A percentile compares a stretch with the other conserved stretches of the same genome.
Evolutionary conservation across 129 eudicot genomes (phyloP).

Genomic region (Heracleum sosnowskyi): DNA sequence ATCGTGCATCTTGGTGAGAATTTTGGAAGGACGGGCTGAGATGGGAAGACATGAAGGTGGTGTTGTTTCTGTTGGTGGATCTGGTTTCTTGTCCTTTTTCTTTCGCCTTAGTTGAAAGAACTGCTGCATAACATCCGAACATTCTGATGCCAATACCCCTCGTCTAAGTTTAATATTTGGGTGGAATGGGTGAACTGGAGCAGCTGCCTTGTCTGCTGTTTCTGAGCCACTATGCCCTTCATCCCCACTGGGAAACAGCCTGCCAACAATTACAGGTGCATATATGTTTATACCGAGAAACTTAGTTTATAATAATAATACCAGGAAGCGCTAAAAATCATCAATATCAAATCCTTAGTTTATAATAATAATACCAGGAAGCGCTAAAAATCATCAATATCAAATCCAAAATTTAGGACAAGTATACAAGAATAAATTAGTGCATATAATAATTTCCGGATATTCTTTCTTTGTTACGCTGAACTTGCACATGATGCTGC

Average conservation of each 20-base stretch:
- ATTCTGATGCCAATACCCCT: conserved; percentile 72
- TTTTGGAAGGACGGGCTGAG: conserved; percentile 39
- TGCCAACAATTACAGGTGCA: conserved; percentile 22
- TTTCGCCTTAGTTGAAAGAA: conserved; percentile 77
- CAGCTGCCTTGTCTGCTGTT: conserved; percentile 47
- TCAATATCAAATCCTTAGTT: not conserved
- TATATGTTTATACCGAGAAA: not conserved
- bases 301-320: not conserved
- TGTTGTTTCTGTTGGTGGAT: conserved; percentile 12
- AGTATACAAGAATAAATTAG: not conserved
- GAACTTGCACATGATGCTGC: not conserved
- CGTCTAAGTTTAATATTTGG: conserved; percentile 68
- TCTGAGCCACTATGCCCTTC: conserved; percentile 52
- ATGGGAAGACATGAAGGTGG: conserved; percentile 54
- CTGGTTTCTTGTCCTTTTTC: conserved; percentile 44
- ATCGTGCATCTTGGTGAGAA: conserved; percentile 56
- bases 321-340: not conserved
- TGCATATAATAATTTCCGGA: not conserved
- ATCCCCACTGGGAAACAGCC: conserved; percentile 68
- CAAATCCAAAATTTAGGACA: not conserved
- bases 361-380: not conserved
- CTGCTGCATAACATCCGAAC: conserved; percentile 84
- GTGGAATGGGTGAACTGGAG: conserved; percentile 88
- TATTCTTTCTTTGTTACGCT: not conserved
- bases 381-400: not conserved